phyloP scores from a whole-genome alignment of 2,329 filamentous ascomycete species.

The Dissoconium aciculare region DNA sequence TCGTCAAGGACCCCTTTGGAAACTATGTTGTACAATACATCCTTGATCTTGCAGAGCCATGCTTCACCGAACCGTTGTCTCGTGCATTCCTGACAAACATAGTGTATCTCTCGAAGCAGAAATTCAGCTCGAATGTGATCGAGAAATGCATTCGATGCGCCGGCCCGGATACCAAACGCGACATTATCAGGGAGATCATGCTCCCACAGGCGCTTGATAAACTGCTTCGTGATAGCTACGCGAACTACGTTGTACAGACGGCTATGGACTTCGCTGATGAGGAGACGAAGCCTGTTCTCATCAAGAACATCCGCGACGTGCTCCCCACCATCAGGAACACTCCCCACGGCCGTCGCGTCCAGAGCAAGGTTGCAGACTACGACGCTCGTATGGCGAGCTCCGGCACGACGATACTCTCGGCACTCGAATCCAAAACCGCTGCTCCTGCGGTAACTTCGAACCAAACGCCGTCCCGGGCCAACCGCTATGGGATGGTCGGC shows the following conservation, averaged over 20 bases:
- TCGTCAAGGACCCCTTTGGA: constrained; percentile 93
- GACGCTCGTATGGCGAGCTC: constrained; percentile 31
- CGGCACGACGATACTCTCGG: constrained; percentile 8
- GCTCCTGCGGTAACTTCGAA: constrained; percentile 5
- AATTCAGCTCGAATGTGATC: constrained; percentile 98
- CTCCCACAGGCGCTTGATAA: constrained; percentile 64
- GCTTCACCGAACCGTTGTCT: constrained; percentile 81
- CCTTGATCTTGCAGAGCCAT: constrained; percentile 72
- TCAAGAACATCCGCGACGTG: constrained; percentile 74
- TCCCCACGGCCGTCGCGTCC: constrained; percentile 85
- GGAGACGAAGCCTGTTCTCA: constrained; percentile 56
- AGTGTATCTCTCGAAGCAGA: constrained; percentile 69
- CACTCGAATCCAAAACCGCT: constrained; percentile 10
- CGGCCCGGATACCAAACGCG: constrained; percentile 55
- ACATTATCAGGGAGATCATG: constrained; percentile 73
- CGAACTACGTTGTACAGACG: constrained; percentile 97
- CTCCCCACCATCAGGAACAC: constrained; percentile 75
- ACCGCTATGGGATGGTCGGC: constrained; percentile 18
- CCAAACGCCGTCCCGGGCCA: constrained; percentile 12
- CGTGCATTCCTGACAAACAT: constrained; percentile 62
- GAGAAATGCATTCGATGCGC: constrained; percentile 83
- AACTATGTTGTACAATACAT: constrained; percentile 99
- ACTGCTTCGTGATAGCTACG: constrained; percentile 80
- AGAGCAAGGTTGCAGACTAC: constrained; percentile 61
- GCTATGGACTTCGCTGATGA: constrained; percentile 73